These are phyloP conservation scores for Ogataea populi-albae DNA, from an alignment of 805 yeast genomes.

Conservation along the genomic window DNA sequence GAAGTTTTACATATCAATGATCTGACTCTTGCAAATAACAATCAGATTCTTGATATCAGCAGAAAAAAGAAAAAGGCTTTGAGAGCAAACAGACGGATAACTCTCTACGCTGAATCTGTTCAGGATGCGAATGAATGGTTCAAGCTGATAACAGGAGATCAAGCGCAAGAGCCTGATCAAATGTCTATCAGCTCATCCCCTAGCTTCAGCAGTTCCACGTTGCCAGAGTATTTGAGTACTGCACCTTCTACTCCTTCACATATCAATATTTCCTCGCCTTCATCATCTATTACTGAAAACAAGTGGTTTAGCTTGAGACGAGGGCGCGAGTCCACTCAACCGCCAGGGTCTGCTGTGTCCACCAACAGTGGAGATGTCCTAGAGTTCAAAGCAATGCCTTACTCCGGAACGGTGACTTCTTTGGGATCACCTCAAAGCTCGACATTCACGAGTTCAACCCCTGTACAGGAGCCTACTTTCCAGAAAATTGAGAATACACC, in stretches of 20 bases:
- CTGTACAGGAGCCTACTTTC: slow-evolving; percentile 16
- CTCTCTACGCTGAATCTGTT: slow-evolving; percentile 76
- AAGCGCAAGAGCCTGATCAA: slow-evolving; percentile 13
- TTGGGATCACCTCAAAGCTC: slow-evolving; percentile 12
- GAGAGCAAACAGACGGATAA: slow-evolving; percentile 31
- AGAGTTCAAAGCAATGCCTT: slow-evolving; percentile 34
- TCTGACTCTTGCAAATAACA: slow-evolving; percentile 19
- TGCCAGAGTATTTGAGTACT: slow-evolving; percentile 9
- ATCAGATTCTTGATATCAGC: slow-evolving; percentile 25
- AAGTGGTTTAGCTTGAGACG: slow-evolving; percentile 23
- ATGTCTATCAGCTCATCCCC: slow-evolving; percentile 17
- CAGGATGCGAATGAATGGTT: slow-evolving; percentile 45
- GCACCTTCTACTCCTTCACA: slow-evolving; percentile 12
- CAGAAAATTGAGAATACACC: slow-evolving; percentile 21
- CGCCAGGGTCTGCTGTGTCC: slow-evolving; percentile 12
- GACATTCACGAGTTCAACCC: not conserved
- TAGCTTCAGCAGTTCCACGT: slow-evolving; percentile 6
- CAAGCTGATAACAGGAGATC: slow-evolving; percentile 15
- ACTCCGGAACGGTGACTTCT: slow-evolving; percentile 24
- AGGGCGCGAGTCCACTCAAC: slow-evolving; percentile 16
- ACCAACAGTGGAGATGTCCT: slow-evolving; percentile 19
- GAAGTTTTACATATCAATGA: slow-evolving; percentile 26
- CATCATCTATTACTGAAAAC: slow-evolving; percentile 18
- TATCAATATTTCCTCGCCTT: slow-evolving; percentile 6
- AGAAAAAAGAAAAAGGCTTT: slow-evolving; percentile 33